A percentile compares a stretch with the other conserved stretches of the same genome.
Conservation (phyloP, 208 protist genomes). For the Leishmania mexicana region DNA sequence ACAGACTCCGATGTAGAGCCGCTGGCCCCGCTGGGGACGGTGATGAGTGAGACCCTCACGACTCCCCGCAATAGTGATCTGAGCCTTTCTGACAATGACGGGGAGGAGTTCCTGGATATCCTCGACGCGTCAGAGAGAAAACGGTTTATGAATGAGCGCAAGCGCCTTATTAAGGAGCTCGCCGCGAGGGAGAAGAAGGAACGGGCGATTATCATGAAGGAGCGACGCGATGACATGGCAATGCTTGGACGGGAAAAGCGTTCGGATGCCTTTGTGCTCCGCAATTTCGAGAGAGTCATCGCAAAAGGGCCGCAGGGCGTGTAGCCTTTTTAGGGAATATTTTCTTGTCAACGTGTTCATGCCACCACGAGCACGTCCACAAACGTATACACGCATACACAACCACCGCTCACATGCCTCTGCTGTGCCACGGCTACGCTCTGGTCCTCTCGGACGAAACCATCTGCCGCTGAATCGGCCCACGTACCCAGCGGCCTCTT, state of each 20-base stretch:
- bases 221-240: slow-evolving; percentile 35
- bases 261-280: slow-evolving; percentile 16
- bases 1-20: not conserved
- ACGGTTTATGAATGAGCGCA: slow-evolving; percentile 42
- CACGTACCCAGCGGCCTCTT: too few species aligned
- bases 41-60: not conserved
- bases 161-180: slow-evolving; percentile 39
- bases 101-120: slow-evolving; percentile 19
- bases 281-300: slow-evolving; percentile 14
- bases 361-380: not conserved
- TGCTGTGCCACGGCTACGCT: not conserved
- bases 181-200: slow-evolving; percentile 40
- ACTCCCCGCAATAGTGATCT: not conserved
- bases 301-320: slow-evolving; percentile 5
- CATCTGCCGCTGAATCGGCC: too few species aligned
- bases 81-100: slow-evolving; percentile 8
- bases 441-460: too few species aligned
- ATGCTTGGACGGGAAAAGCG: slow-evolving; percentile 33
- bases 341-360: not conserved
- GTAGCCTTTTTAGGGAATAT: slow-evolving; percentile 4
- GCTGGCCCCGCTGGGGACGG: not conserved
- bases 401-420: not conserved
- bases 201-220: slow-evolving; percentile 28
- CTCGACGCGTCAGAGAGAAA: slow-evolving; percentile 33
- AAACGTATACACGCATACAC: not conserved